Percentiles rank a stretch among this genome's conserved stretches.
phyloP scores from a whole-genome alignment of 176 grass and related monocot genomes.

The Phyllostachys edulis region DNA sequence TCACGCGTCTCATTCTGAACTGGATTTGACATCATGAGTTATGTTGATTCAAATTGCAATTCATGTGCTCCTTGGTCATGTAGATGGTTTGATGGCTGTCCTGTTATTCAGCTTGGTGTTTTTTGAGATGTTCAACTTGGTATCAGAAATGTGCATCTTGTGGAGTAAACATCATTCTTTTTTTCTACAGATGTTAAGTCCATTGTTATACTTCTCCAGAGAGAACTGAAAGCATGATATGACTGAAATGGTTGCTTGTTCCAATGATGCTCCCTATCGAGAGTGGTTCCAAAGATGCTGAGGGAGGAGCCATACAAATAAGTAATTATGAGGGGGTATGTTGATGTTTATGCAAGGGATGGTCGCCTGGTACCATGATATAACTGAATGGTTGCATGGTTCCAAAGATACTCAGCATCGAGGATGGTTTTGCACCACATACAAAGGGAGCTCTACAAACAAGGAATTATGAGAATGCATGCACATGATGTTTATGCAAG shows the following conservation, averaged over 20 bases:
- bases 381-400: neutral
- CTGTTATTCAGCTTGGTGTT: slow-evolving; percentile 29
- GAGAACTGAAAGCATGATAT: neutral
- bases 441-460: neutral
- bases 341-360: neutral
- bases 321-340: neutral
- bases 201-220: neutral
- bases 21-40: neutral
- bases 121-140: slow-evolving; percentile 12
- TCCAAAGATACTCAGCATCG: neutral
- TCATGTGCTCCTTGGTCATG: neutral
- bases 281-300: neutral
- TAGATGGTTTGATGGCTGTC: neutral
- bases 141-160: neutral
- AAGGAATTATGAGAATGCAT: neutral
- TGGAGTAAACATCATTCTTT: neutral
- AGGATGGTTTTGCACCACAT: neutral
- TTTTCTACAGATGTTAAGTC: neutral
- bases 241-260: neutral
- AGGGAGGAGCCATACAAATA: neutral
- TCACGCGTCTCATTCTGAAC: neutral
- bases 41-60: neutral
- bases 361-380: neutral
- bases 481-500: neutral
- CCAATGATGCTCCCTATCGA: neutral